phyloP scores from a whole-genome alignment of 2,329 filamentous ascomycete species.

The Juglanconis sp. region DNA sequence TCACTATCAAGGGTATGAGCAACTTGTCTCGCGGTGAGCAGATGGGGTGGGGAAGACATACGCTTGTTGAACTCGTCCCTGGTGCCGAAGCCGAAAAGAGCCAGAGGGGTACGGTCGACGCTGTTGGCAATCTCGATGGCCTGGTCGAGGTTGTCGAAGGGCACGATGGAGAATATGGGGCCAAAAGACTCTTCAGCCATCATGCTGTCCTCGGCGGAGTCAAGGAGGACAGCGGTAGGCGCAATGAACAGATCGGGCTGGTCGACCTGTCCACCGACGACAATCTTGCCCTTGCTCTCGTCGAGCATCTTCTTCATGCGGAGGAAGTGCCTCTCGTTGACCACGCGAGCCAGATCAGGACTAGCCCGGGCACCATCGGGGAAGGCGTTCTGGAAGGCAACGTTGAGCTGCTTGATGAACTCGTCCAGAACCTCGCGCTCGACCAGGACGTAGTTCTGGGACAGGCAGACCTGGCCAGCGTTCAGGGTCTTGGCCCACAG shows the following conservation, averaged over 20 bases:
- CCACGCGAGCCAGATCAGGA: constrained; percentile 73
- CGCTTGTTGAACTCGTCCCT: constrained; percentile 73
- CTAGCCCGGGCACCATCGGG: constrained; percentile 77
- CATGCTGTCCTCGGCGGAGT: constrained; percentile 71
- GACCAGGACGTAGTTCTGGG: constrained; percentile 87
- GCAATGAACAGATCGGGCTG: constrained; percentile 80
- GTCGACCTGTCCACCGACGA: constrained; percentile 83
- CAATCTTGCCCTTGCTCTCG: constrained; percentile 74
- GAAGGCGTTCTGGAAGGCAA: constrained; percentile 72
- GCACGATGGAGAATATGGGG: constrained; percentile 80
- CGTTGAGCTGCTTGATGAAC: constrained; percentile 73
- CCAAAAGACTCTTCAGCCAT: constrained; percentile 86
- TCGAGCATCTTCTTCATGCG: constrained; percentile 92
- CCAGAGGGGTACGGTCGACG: constrained; percentile 79
- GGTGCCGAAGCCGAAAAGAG: constrained; percentile 80
- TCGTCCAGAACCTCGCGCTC: constrained; percentile 69
- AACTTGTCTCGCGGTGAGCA: background rate
- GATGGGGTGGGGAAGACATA: constrained; percentile 35
- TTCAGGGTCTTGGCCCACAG: constrained; percentile 87
- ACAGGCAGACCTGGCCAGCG: constrained; percentile 87
- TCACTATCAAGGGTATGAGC: constrained; percentile 41
- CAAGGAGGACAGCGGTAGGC: constrained; percentile 85
- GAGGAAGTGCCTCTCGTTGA: constrained; percentile 76
- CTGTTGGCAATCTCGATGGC: constrained; percentile 79
- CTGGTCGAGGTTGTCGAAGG: constrained; percentile 76